phyloP scores from a whole-genome alignment of 805 yeast genomes.

The Nakazawaea wyomingensis region DNA sequence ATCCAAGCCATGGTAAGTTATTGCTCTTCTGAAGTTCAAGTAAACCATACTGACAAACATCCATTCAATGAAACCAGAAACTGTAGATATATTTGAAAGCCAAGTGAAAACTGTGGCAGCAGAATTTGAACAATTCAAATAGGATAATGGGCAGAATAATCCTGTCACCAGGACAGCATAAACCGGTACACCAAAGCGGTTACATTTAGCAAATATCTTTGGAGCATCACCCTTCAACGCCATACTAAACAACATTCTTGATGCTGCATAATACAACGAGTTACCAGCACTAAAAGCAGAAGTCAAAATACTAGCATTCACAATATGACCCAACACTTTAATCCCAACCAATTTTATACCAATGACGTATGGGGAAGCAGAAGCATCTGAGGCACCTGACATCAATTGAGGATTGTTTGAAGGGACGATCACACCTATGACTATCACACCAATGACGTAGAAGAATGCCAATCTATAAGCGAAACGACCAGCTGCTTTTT shows the following conservation, averaged over 20 bases:
- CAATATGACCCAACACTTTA: conserved; percentile 54
- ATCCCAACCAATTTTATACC: conserved; percentile 47
- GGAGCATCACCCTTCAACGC: conserved; percentile 63
- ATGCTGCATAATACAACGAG: conserved; percentile 45
- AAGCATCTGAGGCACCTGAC: conserved; percentile 37
- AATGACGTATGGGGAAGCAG: conserved; percentile 68
- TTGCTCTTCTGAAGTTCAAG: conserved; percentile 49
- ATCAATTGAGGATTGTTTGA: conserved; percentile 19
- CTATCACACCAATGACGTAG: conserved; percentile 44
- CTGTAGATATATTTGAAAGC: conserved; percentile 58
- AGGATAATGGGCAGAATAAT: conserved; percentile 33
- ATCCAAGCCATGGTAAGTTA: conserved; percentile 27
- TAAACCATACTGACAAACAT: conserved; percentile 50
- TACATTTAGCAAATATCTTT: conserved; percentile 44
- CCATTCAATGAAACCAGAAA: conserved; percentile 63
- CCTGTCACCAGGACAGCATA: conserved; percentile 45
- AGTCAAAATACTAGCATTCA: conserved; percentile 54
- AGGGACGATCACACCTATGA: conserved; percentile 55
- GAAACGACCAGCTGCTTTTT: conserved; percentile 51
- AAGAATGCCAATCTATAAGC: conserved; percentile 49
- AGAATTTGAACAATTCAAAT: conserved; percentile 59
- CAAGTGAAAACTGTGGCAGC: conserved; percentile 55
- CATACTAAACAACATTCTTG: conserved; percentile 56
- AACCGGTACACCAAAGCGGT: conserved; percentile 55
- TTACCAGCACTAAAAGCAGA: conserved; percentile 54